Evolutionary conservation across 495 filamentous ascomycete species (phyloP).

Genomic region (Xylaria scruposa): DNA sequence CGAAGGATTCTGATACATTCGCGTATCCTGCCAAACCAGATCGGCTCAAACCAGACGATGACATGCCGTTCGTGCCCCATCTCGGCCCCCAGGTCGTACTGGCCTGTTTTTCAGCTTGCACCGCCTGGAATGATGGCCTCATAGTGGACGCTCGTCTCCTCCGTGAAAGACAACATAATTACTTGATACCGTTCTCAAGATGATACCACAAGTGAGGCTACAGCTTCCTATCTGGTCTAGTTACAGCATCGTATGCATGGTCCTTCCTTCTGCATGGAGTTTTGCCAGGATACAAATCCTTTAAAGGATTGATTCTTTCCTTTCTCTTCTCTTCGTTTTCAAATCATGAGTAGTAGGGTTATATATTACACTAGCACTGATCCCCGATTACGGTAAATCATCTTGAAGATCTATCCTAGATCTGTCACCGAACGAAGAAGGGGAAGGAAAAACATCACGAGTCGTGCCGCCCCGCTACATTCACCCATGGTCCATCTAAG

Average conservation of each 20-base stretch:
- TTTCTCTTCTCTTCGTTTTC: constrained; percentile 7
- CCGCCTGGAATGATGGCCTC: not conserved
- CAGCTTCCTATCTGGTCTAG: not conserved
- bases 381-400: not conserved
- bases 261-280: constrained; percentile 10
- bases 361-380: not conserved
- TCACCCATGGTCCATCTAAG: not conserved
- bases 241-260: constrained; percentile 10
- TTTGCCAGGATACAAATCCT: constrained; percentile 19
- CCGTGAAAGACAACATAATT: not conserved
- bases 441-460: not conserved
- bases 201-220: not conserved
- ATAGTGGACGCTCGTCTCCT: not conserved
- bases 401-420: not conserved
- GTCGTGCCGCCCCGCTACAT: not conserved
- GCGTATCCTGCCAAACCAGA: constrained; percentile 20
- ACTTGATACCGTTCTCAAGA: not conserved
- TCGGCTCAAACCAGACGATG: not conserved
- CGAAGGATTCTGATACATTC: constrained; percentile 21
- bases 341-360: not conserved
- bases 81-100: not conserved
- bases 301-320: not conserved
- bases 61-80: not conserved
- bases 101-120: constrained; percentile 4
- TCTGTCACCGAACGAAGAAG: not conserved